Base-by-base conservation (phyloP, 2,329 filamentous ascomycete genomes). In the Botrytis hyacinthi region DNA sequence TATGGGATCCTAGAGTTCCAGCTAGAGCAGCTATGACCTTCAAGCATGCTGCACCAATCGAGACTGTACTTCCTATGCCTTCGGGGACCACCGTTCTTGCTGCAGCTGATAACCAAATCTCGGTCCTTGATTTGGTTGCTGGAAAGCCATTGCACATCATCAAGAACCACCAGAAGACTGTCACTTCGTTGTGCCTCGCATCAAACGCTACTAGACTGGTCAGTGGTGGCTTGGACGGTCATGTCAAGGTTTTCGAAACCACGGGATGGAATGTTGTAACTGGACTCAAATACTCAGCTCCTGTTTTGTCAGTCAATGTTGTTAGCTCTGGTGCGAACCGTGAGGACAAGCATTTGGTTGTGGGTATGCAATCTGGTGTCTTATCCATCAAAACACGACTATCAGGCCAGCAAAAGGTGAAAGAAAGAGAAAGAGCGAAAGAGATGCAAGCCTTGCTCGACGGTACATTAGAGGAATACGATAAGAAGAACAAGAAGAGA, bases 161-260 rank as follows among this genome's bases (percentile, higher is more conserved):
- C 76, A 91, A 91, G 78, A 98, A 97, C 81, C 96, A 99, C 83
- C 96, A 99, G 81, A 99, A 98, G 89, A 97, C 96, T 0, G 95
- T 99, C 74, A 98, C 96, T 0, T 91, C 92, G 12, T 87, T 99
- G 72, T 91, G 92, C 70, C 85, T 97, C 48, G 95, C 94, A 12
- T 95, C 93, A 62, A 89, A 92, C 77, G 93, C 93, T 65, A 90
- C 90, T 69, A 90, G 96, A 69, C 87, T 99, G 73, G 88, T 99
- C 71, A 95, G 92, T 76, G 96, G 94, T 82, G 94, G 92, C 32
- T 87, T 99, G 63, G 96, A 99, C 82, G 97, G 96, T 16, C 96
- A 98, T 83, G 91, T 98, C 84, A 99, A 99, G 84, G 90, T 99
- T 57, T 98, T 97, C 79, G 95, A 98, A 83, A 98, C 95, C 1